These are phyloP conservation scores for Scheffersomyces illinoinensis DNA, from an alignment of 1,139 yeast genomes.

Conservation along the genomic window DNA sequence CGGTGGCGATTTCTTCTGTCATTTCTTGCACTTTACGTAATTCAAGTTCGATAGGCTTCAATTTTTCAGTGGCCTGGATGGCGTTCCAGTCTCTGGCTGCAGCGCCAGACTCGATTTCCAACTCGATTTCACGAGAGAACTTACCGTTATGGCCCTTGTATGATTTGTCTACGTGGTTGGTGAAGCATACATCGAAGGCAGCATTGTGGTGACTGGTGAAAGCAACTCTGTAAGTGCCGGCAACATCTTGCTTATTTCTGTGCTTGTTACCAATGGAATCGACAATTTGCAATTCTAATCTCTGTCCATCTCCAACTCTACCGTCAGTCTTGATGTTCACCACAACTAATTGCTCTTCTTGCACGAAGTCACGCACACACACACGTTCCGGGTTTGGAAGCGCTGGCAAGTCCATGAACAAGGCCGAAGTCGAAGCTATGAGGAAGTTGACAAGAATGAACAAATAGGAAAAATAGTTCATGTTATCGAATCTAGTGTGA, in stretches of 20 bases:
- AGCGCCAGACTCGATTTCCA: conserved; percentile 93
- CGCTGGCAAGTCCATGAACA: conserved; percentile 45
- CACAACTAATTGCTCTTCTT: conserved; percentile 81
- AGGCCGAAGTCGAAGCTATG: conserved; percentile 26
- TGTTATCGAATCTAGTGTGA: neutral
- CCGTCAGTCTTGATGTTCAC: conserved; percentile 78
- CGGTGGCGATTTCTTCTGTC: conserved; percentile 75
- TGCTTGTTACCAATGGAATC: conserved; percentile 74
- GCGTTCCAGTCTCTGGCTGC: conserved; percentile 98
- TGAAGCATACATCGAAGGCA: conserved; percentile 89
- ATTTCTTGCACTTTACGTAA: conserved; percentile 81
- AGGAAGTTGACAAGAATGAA: conserved; percentile 12
- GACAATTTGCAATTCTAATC: conserved; percentile 58
- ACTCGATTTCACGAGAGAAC: conserved; percentile 66
- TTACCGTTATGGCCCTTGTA: conserved; percentile 9
- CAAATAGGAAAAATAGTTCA: neutral
- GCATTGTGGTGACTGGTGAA: conserved; percentile 83
- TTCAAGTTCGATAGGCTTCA: conserved; percentile 90
- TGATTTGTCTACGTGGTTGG: conserved; percentile 53
- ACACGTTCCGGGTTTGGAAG: conserved; percentile 37
- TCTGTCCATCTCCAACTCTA: conserved; percentile 80
- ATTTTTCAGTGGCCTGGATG: conserved; percentile 86
- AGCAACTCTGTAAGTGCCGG: conserved; percentile 68
- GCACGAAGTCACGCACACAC: conserved; percentile 89
- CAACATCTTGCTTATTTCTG: conserved; percentile 63